Base-by-base conservation (phyloP, 192 early-diverging fungal genomes). In the Helicostylum pulchrum region DNA sequence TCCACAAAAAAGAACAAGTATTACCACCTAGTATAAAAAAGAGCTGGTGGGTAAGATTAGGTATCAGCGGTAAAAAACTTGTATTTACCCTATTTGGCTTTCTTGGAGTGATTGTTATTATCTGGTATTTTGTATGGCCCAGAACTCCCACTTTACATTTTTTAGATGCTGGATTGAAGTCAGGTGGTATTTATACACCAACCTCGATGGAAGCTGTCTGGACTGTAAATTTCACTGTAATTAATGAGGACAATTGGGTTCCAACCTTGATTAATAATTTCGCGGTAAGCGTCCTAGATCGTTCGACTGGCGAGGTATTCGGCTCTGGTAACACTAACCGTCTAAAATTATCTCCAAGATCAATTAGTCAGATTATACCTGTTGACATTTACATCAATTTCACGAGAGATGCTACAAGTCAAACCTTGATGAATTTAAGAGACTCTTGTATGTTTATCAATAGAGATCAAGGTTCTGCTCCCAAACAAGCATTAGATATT, bases 91-190 rank as follows among this genome's bases (percentile, higher is more conserved):
- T 43, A 42, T 61, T 66, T 67, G 36, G 32, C 0, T 53, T 67
- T n/a, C 47, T 67, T 47, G 43, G 62, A 10, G 10, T 67, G 15
- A 45, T 67, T 11, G 66, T 31, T 17, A 26, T 73, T 11, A 34
- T 67, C 42, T 63, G 65, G 59, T 73, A 60, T 23, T 64, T 73
- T 64, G 71, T 73, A 42, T 73, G 71, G 61, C 71, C 71, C 0
- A 61, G 71, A 19, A 44, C 32, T 6, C 64, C 61, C 3, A 62
- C 49, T 42, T 19, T 72, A 4, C 19, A 31, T 15, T 45, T 66
- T 34, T 43, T 47, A 46, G 47, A 60, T 20, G 58, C 64, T 15
- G 52, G 44, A 15, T 19, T 68, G 2, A n/a, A 44, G 4, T n/a
- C 36, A 32, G 48, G 50, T 14, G 17, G 15, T 19, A 36, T 58